Evolutionary conservation across 805 yeast species (phyloP), one percentile per base, ranked within the genome.

Genomic region (Sugiyamaella mastotermitis): DNA sequence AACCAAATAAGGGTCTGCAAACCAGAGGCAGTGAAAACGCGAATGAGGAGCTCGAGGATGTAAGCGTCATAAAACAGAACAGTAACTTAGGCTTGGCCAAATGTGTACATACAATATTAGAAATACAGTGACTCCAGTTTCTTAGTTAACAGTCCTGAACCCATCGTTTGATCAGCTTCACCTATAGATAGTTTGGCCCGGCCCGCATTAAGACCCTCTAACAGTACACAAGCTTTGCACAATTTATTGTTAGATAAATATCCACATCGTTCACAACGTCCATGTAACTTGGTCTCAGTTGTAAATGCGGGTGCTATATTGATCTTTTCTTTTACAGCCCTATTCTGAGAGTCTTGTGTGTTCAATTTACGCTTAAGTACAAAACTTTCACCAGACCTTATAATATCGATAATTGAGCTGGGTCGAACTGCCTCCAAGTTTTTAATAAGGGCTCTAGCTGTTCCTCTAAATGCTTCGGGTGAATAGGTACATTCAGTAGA

Each of bases 401-500:
- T 92, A 38, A 92, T 84, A 62, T 92, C 99, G 58, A 92, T 76
- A 40, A 92, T 92, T 53, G 96, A 82, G 25, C 92, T 79, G 11
- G 98, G 96, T 50, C 97, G 72, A 1, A 88, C 78, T 3, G 90
- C 76, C 56, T 92, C 98, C 29, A 92, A 64, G 47, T 86, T 83
- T 61, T 92, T 92, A 69, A 92, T 78, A 19, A 92, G 67, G 42
- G 87, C 86, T 55, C 99, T 73, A 0, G 98, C 96, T 0, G 97
- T 92, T 14, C 99, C 99, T 49, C 99, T 69, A 55, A 92, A 92
- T 0, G 99, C 97, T 58, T 92, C 98, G 1, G 99, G 97, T 0
- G 98, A 95, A 64, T 92, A 92, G 0, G 96, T 81, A 58, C 99
- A 92, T 55, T 92, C 99, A 0, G 99, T 92, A 7, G 95, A 83